These are phyloP conservation scores for Ophiostoma sp. DNA, from an alignment of 2,329 filamentous ascomycete genomes.

Conservation along the genomic window DNA sequence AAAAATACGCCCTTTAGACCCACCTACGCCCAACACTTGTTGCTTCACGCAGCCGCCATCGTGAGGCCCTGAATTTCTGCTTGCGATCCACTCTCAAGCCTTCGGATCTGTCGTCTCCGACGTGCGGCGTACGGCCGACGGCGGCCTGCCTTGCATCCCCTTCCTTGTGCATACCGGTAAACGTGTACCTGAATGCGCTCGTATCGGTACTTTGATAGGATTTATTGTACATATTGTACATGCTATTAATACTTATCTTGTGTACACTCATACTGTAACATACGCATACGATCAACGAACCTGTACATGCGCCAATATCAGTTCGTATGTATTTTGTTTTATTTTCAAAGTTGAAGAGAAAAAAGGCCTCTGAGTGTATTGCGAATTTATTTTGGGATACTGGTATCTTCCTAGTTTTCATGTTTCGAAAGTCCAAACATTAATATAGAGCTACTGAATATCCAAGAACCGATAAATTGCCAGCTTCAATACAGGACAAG, in stretches of 20 bases:
- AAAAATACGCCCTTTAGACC: neutral
- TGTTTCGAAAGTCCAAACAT: too few species aligned
- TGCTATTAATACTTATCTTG: neutral
- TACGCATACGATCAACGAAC: neutral
- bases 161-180: neutral
- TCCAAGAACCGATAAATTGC: too few species aligned
- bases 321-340: neutral
- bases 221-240: neutral
- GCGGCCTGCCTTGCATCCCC: neutral
- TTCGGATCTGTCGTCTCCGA: neutral
- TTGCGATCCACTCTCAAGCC: neutral
- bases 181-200: neutral
- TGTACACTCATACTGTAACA: neutral
- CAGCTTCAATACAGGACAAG: too few species aligned
- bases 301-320: neutral
- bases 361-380: too few species aligned
- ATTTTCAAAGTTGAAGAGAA: neutral
- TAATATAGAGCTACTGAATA: too few species aligned
- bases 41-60: neutral
- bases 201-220: neutral
- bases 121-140: conserved; percentile 12
- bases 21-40: neutral
- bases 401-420: too few species aligned
- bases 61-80: neutral
- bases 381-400: too few species aligned